Base-by-base conservation (phyloP, 495 filamentous ascomycete species). In the Cercophora newfieldiana region DNA sequence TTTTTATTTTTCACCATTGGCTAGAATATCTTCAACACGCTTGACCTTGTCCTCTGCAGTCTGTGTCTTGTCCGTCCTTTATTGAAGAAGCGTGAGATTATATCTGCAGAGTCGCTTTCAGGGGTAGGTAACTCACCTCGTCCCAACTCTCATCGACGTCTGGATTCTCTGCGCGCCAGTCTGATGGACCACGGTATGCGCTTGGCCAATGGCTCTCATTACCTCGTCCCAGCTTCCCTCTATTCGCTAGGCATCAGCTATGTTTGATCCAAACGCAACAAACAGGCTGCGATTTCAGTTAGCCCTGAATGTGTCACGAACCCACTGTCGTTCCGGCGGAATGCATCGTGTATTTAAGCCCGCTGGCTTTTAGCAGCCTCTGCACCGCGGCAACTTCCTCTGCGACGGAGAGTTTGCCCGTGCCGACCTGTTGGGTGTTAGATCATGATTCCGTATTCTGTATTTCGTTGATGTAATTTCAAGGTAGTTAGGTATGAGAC, bases 221-320 rank as follows among this genome's bases (percentile, higher is more conserved):
- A 97, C 93, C 49, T 90, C 85, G 67, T 96, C 92, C 94, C 94
- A 98, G 26, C 89, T 83, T 18, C 95, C 94, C 77, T 98, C 94
- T 95, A 69, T 71, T 14, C 18, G 4, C 3, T 16, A 6, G n/a
- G 2, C 49, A 19, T 47, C n/a, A 21, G 7, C 12, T 25, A n/a
- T n/a, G n/a, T n/a, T n/a, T n/a, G n/a, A n/a, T n/a, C n/a, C n/a
- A n/a, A n/a, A n/a, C n/a, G n/a, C n/a, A n/a, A n/a, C n/a, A n/a
- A n/a, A n/a, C n/a, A n/a, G n/a, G n/a, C n/a, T n/a, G n/a, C n/a
- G n/a, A n/a, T n/a, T n/a, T n/a, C n/a, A n/a, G n/a, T n/a, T n/a
- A n/a, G n/a, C n/a, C n/a, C n/a, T n/a, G n/a, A n/a, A n/a, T n/a
- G n/a, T 10, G 28, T 49, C 19, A 85, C 87, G 51, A 79, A 96